Evolutionary conservation across 2,329 filamentous ascomycete genomes (phyloP), one percentile per base, ranked within the genome.

Genomic region (Penicillium sp.): DNA sequence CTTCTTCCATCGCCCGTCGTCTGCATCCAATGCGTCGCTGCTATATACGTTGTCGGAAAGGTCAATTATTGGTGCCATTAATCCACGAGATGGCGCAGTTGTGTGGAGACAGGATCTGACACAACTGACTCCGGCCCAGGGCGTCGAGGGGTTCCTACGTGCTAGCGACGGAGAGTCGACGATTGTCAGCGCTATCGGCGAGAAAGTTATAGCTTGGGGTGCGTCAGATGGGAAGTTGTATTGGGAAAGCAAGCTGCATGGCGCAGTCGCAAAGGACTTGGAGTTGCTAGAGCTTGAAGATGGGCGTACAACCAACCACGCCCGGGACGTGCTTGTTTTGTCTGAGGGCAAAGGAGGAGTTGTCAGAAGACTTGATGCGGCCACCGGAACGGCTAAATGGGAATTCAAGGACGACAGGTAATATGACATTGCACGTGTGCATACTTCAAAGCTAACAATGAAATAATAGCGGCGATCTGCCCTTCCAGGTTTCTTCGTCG

Each of bases 31-130:
- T 72, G 92, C 92, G 35, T 93, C 90, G 54, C 81, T 99, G 38
- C 81, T 99, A 52, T 99, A 97, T 72, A 95, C 94, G 0, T 78
- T 97, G 46, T 95, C 90, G 62, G 90, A 97, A 57, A 82, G 91
- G 49, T 85, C 86, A 38, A 83, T 97, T 2, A 74, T 99, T 18
- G 94, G 90, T 49, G 93, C 93, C 1, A 82, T 97, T 47, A 95
- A 97, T 65, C 94, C 94, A 1, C 88, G 86, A 68, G 92, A 88
- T 68, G 93, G 94, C 18, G 81, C 83, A 2, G 69, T 97, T 16
- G 83, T 97, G 1, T 99, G 94, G 94, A 83, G 94, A 55, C 93
- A 97, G 67, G 77, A 84, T 53, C 72, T 96, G 47, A 75, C 81
- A n/a, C 77, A 77, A 30, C 78, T 79, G 48, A 59, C 59, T 33